phyloP scores from a whole-genome alignment of 768 basidiomycete genomes.

The Lyophyllum semitale region DNA sequence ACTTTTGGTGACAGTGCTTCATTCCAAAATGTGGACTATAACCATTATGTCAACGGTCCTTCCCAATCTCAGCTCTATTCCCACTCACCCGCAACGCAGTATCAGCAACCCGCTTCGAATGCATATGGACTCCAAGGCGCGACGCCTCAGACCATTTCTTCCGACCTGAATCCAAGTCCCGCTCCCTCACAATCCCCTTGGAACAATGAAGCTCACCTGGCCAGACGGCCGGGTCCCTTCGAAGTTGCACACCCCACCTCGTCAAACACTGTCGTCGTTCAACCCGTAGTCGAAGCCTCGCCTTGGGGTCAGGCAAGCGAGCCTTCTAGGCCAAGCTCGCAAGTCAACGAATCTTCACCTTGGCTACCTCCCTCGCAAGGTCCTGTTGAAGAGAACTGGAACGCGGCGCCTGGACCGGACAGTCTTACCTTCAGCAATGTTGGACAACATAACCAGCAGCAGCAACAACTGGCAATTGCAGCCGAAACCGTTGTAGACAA shows the following conservation, averaged over 20 bases:
- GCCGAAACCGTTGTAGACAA: slow-evolving; percentile 3
- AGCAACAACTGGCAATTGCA: slow-evolving; percentile 36
- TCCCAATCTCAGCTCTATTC: slow-evolving; percentile 17
- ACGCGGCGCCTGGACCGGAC: slow-evolving; percentile 37
- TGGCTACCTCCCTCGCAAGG: slow-evolving; percentile 56
- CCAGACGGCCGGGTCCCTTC: slow-evolving; percentile 41
- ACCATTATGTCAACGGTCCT: slow-evolving; percentile 9
- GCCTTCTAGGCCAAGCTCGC: slow-evolving; percentile 24
- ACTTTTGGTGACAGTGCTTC: slow-evolving; percentile 5
- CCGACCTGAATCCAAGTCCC: slow-evolving; percentile 16
- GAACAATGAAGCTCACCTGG: slow-evolving; percentile 28
- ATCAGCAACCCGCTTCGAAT: slow-evolving; percentile 10
- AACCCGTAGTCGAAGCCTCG: slow-evolving; percentile 27
- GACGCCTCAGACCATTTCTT: slow-evolving; percentile 18
- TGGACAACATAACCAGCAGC: slow-evolving; percentile 59
- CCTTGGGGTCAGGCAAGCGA: slow-evolving; percentile 39
- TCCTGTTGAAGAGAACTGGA: slow-evolving; percentile 50
- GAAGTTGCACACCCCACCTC: slow-evolving; percentile 45
- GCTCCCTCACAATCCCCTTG: slow-evolving; percentile 36
- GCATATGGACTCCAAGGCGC: slow-evolving; percentile 10
- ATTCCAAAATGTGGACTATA: slow-evolving; percentile 12
- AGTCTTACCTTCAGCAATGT: slow-evolving; percentile 61
- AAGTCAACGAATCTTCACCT: slow-evolving; percentile 47
- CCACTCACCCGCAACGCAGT: slow-evolving; percentile 14
- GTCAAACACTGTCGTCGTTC: slow-evolving; percentile 32